Conservation (phyloP, 73 alveolate genomes). For the Symbiodinium pilosum region DNA sequence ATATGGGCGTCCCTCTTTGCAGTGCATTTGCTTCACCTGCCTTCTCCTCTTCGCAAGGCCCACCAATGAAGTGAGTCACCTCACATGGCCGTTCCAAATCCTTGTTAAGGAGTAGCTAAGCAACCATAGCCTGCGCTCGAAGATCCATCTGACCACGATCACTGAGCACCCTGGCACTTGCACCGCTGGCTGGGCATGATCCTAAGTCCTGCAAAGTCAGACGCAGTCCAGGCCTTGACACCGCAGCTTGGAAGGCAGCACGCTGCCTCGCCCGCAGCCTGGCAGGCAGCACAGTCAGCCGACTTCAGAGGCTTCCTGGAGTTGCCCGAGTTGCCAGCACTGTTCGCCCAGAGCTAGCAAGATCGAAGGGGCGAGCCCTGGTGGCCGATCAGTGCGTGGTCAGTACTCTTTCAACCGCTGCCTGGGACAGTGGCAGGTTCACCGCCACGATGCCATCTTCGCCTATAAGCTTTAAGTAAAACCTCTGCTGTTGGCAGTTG, state of each 20-base stretch:
- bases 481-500: too few species aligned
- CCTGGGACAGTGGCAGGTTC: conserved; percentile 25
- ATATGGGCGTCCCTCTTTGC: too few species aligned
- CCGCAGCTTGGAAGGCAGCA: conserved; percentile 62
- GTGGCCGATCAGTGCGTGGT: too few species aligned
- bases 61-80: conserved; percentile 90
- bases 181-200: too few species aligned
- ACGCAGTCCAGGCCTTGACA: background rate
- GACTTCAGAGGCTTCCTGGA: background rate
- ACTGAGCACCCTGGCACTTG: conserved; percentile 40
- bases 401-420: too few species aligned
- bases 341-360: conserved; percentile 86
- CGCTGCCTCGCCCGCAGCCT: conserved; percentile 91
- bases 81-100: background rate
- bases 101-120: too few species aligned
- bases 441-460: conserved; percentile 92
- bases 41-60: conserved; percentile 93
- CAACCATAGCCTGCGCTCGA: conserved; percentile 24
- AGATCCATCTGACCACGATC: conserved; percentile 51
- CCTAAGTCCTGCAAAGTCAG: too few species aligned
- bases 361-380: conserved; percentile 87
- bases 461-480: conserved; percentile 25
- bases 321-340: conserved; percentile 7
- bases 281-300: background rate
- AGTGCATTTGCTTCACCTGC: too few species aligned